Evolutionary conservation across 352 stramenopile species (phyloP), one percentile per base, ranked within the genome.

Genomic region (Pythium aphanidermatum): DNA sequence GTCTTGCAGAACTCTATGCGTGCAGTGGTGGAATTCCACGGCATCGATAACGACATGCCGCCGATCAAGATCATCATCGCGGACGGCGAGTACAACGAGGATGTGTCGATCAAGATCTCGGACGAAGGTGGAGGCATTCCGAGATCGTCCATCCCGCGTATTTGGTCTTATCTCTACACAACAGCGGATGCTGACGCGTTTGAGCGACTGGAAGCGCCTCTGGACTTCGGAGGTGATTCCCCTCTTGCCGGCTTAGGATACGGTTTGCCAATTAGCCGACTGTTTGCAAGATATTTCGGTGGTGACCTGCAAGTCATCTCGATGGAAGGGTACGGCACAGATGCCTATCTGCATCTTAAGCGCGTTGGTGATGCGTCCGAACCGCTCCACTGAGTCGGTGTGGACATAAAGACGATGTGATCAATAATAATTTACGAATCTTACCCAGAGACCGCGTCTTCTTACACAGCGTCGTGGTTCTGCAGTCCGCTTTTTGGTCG

Each of bases 111-210:
- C 46, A 99, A 99, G 78, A 96, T 99, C 40, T 97, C 86, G 44
- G 97, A 99, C 66, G 96, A 99, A 73, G 97, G 97, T 26, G 97
- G 97, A 34, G 97, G 97, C 40, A 99, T 99, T 62, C 89, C 94
- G 16, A 85, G 97, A 31, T 98, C 86, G 32, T 97, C 98, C 12
- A 96, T 99, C 58, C 95, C 94, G 27, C 89, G 96, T 32, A 99
- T 99, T 58, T 99, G 97, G 96, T 98, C 85, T 42, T 99, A 99
- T 73, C 72, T 99, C 9, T 99, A 99, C 71, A 99, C 97, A 26
- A 99, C 97, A 0, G 97, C 96, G 7, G 93, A 98, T 66, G 91
- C 93, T n/a, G 64, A 94, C 41, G 90, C 78, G 17, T 96, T 95
- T 50, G 95, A 91, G 54, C 81, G 86, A 2, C 60, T 98, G 17